A percentile compares a stretch with the other conserved stretches of the same genome.
These are phyloP conservation scores for Trypanosomatidae sp. DNA, from an alignment of 208 protist genomes.

Conservation along the genomic window DNA sequence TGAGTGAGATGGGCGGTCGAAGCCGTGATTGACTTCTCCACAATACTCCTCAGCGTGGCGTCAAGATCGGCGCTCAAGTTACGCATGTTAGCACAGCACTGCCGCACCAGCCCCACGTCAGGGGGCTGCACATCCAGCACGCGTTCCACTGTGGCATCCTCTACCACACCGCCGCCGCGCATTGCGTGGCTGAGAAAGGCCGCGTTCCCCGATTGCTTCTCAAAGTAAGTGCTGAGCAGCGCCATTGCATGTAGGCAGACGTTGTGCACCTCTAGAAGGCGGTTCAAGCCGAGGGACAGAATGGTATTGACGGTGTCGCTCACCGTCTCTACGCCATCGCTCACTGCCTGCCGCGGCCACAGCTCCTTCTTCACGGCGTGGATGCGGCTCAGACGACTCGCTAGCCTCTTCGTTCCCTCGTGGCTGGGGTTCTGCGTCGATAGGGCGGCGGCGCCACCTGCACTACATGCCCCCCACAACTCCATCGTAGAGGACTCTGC, in stretches of 20 bases:
- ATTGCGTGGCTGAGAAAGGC: slow-evolving; percentile 28
- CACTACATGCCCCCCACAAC: not conserved
- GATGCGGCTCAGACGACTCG: slow-evolving; percentile 1
- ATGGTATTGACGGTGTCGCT: slow-evolving; percentile 10
- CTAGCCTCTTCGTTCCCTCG: not conserved
- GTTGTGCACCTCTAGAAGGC: slow-evolving; percentile 32
- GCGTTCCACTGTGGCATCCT: slow-evolving; percentile 32
- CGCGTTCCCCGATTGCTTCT: slow-evolving; percentile 28
- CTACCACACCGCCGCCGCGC: slow-evolving; percentile 27
- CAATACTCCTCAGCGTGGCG: not conserved
- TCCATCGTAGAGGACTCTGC: slow-evolving; percentile 7
- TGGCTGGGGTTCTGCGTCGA: not conserved
- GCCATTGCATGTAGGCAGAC: slow-evolving; percentile 31
- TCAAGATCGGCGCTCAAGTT: not conserved
- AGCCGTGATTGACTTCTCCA: not conserved
- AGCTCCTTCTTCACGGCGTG: slow-evolving; percentile 5
- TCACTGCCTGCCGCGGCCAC: not conserved
- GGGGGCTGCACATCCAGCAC: slow-evolving; percentile 35
- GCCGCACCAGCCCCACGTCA: slow-evolving; percentile 13
- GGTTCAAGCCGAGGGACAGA: slow-evolving; percentile 16
- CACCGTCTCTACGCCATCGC: not conserved
- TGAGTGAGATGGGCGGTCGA: not conserved
- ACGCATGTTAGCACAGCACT: not conserved
- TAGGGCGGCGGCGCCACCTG: not conserved
- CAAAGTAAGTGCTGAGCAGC: slow-evolving; percentile 33